Evolutionary conservation across 345 rosid species (phyloP).

Genomic region (Zanthoxylum bungeanum): DNA sequence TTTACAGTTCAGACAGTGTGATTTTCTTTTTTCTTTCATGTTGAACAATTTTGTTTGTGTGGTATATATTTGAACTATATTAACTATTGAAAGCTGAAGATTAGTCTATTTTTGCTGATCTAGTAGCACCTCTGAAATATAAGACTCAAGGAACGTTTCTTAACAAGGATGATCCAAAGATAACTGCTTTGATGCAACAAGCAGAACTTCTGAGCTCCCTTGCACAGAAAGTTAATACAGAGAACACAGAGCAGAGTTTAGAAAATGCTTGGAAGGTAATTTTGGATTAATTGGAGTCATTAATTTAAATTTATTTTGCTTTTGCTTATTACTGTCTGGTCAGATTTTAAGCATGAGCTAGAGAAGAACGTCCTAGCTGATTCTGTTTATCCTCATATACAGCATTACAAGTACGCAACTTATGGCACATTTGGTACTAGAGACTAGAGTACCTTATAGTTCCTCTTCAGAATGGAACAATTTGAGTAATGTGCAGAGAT

Average conservation of each 20-base stretch:
- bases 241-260: conserved; percentile 77
- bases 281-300: not conserved
- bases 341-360: not conserved
- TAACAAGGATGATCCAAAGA: conserved; percentile 79
- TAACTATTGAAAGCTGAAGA: not conserved
- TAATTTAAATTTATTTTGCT: not conserved
- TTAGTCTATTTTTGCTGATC: conserved; percentile 14
- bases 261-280: conserved; percentile 93
- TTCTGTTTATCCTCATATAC: not conserved
- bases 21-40: not conserved
- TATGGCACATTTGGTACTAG: not conserved
- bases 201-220: conserved; percentile 87
- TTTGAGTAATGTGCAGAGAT: not conserved
- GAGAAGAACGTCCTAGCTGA: not conserved
- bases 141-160: conserved; percentile 55
- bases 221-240: conserved; percentile 64
- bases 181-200: conserved; percentile 79
- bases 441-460: not conserved
- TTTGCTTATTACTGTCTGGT: too few species aligned
- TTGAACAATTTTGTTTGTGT: conserved; percentile 5
- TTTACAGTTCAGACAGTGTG: conserved; percentile 1
- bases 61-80: not conserved
- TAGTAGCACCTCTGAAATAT: conserved; percentile 42
- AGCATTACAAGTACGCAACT: not conserved
- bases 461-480: conserved; percentile 5